phyloP scores from a whole-genome alignment of 768 basidiomycete genomes.

The Lactarius tabidus region DNA sequence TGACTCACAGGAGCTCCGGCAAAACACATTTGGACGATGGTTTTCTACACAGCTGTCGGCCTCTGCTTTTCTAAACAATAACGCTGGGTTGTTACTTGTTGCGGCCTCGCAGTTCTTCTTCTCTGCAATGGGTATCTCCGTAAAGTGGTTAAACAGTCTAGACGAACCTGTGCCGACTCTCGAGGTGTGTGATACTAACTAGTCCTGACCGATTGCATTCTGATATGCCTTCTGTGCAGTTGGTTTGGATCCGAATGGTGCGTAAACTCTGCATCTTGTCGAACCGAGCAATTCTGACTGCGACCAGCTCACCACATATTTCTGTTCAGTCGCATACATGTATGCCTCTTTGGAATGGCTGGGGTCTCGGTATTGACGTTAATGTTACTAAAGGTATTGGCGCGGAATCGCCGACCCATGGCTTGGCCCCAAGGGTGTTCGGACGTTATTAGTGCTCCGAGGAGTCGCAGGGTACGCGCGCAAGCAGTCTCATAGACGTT shows the following conservation, averaged over 20 bases:
- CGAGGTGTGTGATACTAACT: neutral
- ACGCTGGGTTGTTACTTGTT: neutral
- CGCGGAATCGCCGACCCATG: neutral
- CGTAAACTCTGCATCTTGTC: neutral
- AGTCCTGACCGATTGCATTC: neutral
- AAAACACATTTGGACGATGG: neutral
- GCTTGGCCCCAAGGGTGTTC: neutral
- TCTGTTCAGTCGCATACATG: neutral
- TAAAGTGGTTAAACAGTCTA: neutral
- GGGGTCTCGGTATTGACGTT: neutral
- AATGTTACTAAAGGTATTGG: neutral
- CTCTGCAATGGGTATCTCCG: neutral
- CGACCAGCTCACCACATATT: neutral
- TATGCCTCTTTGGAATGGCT: neutral
- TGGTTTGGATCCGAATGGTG: neutral
- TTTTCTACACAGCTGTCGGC: neutral
- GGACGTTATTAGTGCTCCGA: neutral
- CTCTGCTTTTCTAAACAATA: neutral
- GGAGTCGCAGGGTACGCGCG: neutral
- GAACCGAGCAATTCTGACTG: neutral
- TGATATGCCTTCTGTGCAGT: neutral
- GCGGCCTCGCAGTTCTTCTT: neutral
- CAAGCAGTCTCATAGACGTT: neutral
- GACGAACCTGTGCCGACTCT: neutral
- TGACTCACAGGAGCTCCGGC: neutral